Evolutionary conservation across 306 rosid genomes (phyloP).

Genomic region (Acacia confusa): DNA sequence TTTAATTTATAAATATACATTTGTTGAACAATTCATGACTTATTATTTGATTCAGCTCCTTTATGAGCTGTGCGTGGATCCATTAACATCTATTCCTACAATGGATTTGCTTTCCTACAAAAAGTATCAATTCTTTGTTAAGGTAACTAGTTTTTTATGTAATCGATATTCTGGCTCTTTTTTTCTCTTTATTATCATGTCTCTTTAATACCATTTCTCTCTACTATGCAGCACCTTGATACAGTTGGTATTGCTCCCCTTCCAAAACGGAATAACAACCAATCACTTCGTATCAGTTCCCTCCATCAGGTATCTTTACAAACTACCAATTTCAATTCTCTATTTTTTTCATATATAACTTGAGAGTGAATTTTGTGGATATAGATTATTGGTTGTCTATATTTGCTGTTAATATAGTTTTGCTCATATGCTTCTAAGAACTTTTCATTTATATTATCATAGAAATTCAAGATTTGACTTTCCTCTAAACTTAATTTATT

Average conservation of each 20-base stretch:
- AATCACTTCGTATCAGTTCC: constrained; percentile 85
- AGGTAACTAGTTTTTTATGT: constrained; percentile 48
- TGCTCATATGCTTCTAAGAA: background rate
- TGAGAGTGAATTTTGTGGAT: background rate
- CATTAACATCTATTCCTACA: constrained; percentile 66
- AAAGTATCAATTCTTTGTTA: constrained; percentile 79
- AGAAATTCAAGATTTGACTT: background rate
- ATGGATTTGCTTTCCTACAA: constrained; percentile 82
- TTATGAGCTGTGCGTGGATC: constrained; percentile 81
- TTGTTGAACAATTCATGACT: constrained; percentile 19
- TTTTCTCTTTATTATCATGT: constrained; percentile 15
- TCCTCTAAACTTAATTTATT: background rate
- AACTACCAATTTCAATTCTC: constrained; percentile 15
- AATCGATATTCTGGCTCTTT: background rate
- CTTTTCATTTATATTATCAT: background rate
- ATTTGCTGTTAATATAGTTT: background rate
- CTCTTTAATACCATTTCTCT: background rate
- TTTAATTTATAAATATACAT: background rate
- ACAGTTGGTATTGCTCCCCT: constrained; percentile 82
- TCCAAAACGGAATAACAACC: constrained; percentile 86
- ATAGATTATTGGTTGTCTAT: background rate
- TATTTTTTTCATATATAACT: background rate
- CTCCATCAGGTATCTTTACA: constrained; percentile 81
- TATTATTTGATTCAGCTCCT: constrained; percentile 66
- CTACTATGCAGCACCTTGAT: constrained; percentile 72